Evolutionary conservation across 2,329 filamentous ascomycete species (phyloP).

Genomic region (Orbilia javanica): DNA sequence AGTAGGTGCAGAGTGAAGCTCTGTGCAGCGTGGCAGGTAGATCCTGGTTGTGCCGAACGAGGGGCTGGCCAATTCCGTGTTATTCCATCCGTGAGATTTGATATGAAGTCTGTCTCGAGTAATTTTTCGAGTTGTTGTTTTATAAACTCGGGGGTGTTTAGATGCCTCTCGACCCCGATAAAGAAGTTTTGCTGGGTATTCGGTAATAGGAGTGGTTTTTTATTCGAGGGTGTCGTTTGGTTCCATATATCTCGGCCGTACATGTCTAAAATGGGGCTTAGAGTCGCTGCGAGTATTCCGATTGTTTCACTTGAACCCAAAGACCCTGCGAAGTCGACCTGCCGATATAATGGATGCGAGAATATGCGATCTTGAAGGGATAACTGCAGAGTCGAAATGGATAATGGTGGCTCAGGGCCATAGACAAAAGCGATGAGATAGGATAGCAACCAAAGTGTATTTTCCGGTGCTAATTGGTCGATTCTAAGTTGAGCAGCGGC

Average conservation of each 20-base stretch:
- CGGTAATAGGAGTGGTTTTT: background rate
- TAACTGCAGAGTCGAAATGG: background rate
- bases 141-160: constrained; percentile 22
- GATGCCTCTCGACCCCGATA: background rate
- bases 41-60: background rate
- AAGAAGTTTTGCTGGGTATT: background rate
- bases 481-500: constrained; percentile 6
- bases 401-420: background rate
- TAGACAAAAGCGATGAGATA: constrained; percentile 28
- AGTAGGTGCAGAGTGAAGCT: constrained; percentile 31
- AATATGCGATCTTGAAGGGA: constrained; percentile 9
- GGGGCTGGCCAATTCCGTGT: background rate
- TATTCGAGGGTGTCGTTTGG: background rate
- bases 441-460: constrained; percentile 34
- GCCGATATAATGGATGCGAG: constrained; percentile 19
- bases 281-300: constrained; percentile 6
- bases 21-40: constrained; percentile 10
- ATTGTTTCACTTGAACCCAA: background rate
- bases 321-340: background rate
- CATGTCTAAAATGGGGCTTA: constrained; percentile 18
- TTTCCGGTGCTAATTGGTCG: background rate
- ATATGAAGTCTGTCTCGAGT: constrained; percentile 15
- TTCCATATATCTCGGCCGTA: constrained; percentile 1
- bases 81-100: constrained; percentile 24
- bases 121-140: constrained; percentile 39